Conservation (phyloP, 2,329 filamentous ascomycete genomes). For the Penicillium sumatraense region DNA sequence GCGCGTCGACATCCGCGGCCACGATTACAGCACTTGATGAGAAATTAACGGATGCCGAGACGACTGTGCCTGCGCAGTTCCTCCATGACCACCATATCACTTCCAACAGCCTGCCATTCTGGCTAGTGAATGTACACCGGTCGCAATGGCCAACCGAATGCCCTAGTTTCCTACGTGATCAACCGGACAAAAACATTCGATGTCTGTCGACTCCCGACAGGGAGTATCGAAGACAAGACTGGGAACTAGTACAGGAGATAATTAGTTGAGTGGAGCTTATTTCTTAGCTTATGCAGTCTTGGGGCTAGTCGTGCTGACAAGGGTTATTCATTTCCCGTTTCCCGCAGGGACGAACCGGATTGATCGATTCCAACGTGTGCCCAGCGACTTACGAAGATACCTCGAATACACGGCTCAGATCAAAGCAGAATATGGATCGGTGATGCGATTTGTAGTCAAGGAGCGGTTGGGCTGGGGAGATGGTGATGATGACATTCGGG, state of each 20-base stretch:
- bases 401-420: constrained; percentile 70
- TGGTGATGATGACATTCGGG: constrained; percentile 46
- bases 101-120: constrained; percentile 63
- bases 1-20: constrained; percentile 22
- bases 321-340: too few species aligned
- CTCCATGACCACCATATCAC: constrained; percentile 14
- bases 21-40: constrained; percentile 30
- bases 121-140: constrained; percentile 78
- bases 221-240: constrained; percentile 66
- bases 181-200: constrained; percentile 68
- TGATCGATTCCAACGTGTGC: constrained; percentile 75
- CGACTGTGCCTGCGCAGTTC: constrained; percentile 12
- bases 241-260: constrained; percentile 70
- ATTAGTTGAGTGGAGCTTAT: constrained; percentile 49
- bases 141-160: constrained; percentile 67
- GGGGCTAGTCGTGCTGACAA: constrained; percentile 2
- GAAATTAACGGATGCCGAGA: constrained; percentile 23
- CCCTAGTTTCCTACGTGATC: constrained; percentile 69
- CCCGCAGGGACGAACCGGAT: constrained; percentile 67
- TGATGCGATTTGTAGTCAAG: constrained; percentile 75
- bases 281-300: background rate
- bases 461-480: constrained; percentile 71
- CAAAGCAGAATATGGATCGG: constrained; percentile 70
- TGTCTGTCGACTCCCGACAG: constrained; percentile 74
- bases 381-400: constrained; percentile 79